Conservation (phyloP, 1,284 basidiomycete genomes). For the Cronartium quercuum region DNA sequence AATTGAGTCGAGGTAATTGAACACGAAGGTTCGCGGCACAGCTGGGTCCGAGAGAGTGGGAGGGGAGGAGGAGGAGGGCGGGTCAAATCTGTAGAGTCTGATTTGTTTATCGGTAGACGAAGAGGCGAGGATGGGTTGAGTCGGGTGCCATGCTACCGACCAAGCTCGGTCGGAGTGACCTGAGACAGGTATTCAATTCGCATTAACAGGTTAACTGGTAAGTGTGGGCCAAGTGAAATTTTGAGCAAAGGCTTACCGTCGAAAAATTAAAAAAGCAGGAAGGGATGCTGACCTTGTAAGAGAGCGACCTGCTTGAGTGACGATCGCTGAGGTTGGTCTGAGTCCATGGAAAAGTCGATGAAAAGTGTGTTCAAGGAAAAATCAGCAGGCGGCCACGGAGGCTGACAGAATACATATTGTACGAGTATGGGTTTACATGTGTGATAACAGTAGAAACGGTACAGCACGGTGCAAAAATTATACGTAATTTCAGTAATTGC, state of each 20-base stretch:
- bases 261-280: not conserved
- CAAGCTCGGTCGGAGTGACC: slow-evolving; percentile 35
- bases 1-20: slow-evolving; percentile 45
- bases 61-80: slow-evolving; percentile 34
- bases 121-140: slow-evolving; percentile 20
- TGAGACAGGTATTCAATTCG: not conserved
- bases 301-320: not conserved
- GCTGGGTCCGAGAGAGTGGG: slow-evolving; percentile 38
- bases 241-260: not conserved
- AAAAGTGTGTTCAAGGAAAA: not conserved
- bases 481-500: not conserved
- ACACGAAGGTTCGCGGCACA: slow-evolving; percentile 43
- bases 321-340: not conserved
- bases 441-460: not conserved
- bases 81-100: slow-evolving; percentile 41
- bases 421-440: not conserved
- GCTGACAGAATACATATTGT: not conserved
- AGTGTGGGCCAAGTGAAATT: not conserved
- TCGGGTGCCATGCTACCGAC: slow-evolving; percentile 33
- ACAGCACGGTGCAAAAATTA: not conserved
- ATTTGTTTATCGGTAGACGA: slow-evolving; percentile 45
- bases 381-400: not conserved
- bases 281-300: slow-evolving; percentile 1
- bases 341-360: not conserved
- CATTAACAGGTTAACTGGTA: not conserved